A percentile compares a stretch with the other conserved stretches of the same genome.
These are phyloP conservation scores for Colletotrichum magnum DNA, from an alignment of 2,329 filamentous ascomycete genomes.

Conservation along the genomic window DNA sequence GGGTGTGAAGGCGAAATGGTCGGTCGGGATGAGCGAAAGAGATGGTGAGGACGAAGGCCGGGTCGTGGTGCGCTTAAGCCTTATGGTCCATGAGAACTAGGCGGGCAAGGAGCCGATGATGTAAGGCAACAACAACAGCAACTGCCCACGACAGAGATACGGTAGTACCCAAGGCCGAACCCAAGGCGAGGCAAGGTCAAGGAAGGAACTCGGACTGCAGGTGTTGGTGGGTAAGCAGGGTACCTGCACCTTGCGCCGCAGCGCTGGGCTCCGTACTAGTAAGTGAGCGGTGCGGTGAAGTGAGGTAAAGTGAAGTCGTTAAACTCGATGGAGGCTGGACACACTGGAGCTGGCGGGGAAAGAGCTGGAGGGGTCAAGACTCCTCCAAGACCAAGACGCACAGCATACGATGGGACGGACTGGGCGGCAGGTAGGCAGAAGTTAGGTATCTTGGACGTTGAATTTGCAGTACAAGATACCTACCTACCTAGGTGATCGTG, in stretches of 20 bases:
- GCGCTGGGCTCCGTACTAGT: background rate
- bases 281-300: background rate
- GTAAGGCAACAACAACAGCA: constrained; percentile 8
- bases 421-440: constrained; percentile 3
- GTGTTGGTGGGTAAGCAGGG: constrained; percentile 16
- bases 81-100: constrained; percentile 11
- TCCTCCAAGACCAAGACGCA: too few species aligned
- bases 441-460: too few species aligned
- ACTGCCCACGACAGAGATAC: too few species aligned
- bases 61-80: background rate
- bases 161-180: too few species aligned
- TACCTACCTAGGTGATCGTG: background rate
- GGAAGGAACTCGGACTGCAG: constrained; percentile 37
- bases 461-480: too few species aligned
- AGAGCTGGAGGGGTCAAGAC: constrained; percentile 27
- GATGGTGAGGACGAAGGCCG: background rate
- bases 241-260: constrained; percentile 23
- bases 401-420: background rate
- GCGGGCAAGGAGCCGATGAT: constrained; percentile 34
- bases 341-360: too few species aligned
- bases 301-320: background rate
- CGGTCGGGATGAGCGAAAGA: background rate
- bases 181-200: background rate
- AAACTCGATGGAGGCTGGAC: too few species aligned
- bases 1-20: constrained; percentile 21